Evolutionary conservation across 441 rosid genomes (phyloP), one percentile per base, ranked within the genome.

Genomic region (Gossypium schwendimanii): DNA sequence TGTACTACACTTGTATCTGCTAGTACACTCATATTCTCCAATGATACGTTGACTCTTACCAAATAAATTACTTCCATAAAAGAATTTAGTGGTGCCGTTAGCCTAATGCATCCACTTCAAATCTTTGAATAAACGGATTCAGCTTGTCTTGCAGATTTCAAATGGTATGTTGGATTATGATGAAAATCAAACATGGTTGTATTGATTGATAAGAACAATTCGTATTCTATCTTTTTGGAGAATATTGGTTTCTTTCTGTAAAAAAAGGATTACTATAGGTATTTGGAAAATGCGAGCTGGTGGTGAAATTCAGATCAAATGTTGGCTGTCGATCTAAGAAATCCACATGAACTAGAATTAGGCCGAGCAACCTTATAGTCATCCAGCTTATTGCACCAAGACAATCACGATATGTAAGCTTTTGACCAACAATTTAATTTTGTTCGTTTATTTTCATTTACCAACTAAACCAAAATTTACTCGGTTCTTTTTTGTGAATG

Each of bases 1-100:
- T 58, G 79, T 76, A 76, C 76, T 66, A 24, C 79, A 58, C 41
- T 15, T 15, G 44, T 44, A 21, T 50, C 24, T 47, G 57, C 45
- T 72, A 49, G 14, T 76, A 49, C 76, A 49, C 47, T 20, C 63
- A 9, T 49, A 24, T n/a, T 49, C 24, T 49, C 39, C 39, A 65
- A 14, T 21, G 2, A 65, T 45, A 18, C 9, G 7, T 5, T 3
- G 23, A 18, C 17, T 36, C 68, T 39, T 18, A 4, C 28, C 6
- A 60, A 62, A 39, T 10, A 63, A 18, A 63, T 17, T 63, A 17
- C 6, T 4, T 33, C 4, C 1, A 6, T 36, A 9, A 63, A 36
- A 39, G 50, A 63, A 17, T 4, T 63, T n/a, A 33, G 20, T 18
- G n/a, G 9, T 62, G 26, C 15, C 49, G 10, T 62, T n/a, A 18